Conservation (phyloP, 495 filamentous ascomycete species). For the Aspergillus carlsbadensis region DNA sequence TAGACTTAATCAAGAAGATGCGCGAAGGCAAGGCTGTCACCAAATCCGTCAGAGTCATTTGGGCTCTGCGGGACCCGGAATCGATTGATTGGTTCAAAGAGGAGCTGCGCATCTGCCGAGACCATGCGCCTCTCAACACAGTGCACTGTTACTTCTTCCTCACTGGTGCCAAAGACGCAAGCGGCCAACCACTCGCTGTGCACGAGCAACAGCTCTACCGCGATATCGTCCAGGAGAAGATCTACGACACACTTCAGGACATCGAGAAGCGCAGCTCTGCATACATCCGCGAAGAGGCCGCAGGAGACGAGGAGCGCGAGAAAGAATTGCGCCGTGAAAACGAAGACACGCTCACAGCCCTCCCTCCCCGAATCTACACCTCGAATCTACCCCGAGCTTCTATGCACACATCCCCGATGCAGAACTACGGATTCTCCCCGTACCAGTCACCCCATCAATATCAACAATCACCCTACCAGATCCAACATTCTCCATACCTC, state of each 20-base stretch:
- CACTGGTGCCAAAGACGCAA: constrained; percentile 44
- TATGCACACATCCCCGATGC: constrained; percentile 1
- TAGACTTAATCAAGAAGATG: constrained; percentile 93
- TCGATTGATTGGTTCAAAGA: constrained; percentile 98
- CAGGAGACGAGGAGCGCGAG: constrained; percentile 74
- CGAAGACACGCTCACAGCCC: constrained; percentile 77
- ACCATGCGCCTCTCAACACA: constrained; percentile 77
- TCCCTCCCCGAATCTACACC: constrained; percentile 52
- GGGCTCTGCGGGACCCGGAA: constrained; percentile 85
- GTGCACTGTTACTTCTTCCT: constrained; percentile 95
- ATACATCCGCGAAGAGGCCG: constrained; percentile 75
- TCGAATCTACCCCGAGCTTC: constrained; percentile 12
- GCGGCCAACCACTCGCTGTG: background rate
- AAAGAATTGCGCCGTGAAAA: constrained; percentile 80
- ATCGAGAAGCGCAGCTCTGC: constrained; percentile 81
- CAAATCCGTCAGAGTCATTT: constrained; percentile 83
- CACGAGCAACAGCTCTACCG: constrained; percentile 69
- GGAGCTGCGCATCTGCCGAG: constrained; percentile 84
- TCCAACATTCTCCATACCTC: background rate
- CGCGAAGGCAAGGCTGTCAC: constrained; percentile 90
- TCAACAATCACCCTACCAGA: constrained; percentile 7
- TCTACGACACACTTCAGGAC: constrained; percentile 76
- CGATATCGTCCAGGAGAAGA: constrained; percentile 71
- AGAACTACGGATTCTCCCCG: constrained; percentile 4
- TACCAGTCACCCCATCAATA: constrained; percentile 4